These are phyloP conservation scores for Boletus albobrunnescens DNA, from an alignment of 1,284 basidiomycete genomes.

Conservation along the genomic window DNA sequence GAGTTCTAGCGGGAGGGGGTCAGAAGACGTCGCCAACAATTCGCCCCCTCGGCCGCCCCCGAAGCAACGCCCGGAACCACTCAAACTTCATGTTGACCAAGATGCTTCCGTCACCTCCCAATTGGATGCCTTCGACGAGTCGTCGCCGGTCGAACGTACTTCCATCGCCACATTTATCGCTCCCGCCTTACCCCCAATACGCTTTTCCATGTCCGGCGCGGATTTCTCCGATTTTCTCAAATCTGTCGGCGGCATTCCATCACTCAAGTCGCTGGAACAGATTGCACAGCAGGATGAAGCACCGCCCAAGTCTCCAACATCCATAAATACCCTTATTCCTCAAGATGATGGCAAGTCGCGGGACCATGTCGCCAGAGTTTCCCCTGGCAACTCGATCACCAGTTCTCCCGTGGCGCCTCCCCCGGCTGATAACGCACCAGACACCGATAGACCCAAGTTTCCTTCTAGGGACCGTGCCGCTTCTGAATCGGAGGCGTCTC, in stretches of 20 bases:
- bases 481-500: conserved; percentile 23
- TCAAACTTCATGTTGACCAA: conserved; percentile 19
- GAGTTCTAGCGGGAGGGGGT: conserved; percentile 37
- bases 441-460: conserved; percentile 16
- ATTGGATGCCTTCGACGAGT: conserved; percentile 42
- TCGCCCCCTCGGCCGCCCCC: conserved; percentile 49
- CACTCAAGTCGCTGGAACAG: conserved; percentile 43
- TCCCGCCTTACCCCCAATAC: conserved; percentile 75
- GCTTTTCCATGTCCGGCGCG: conserved; percentile 74
- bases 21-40: conserved; percentile 30
- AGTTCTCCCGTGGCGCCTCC: neutral
- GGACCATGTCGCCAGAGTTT: neutral
- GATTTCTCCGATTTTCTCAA: conserved; percentile 74
- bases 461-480: conserved; percentile 19
- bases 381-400: conserved; percentile 1
- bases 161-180: conserved; percentile 73
- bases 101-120: conserved; percentile 28
- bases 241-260: conserved; percentile 46
- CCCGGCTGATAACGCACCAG: conserved; percentile 4
- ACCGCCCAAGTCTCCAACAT: conserved; percentile 21
- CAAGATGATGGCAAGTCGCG: conserved; percentile 28
- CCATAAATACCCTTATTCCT: conserved; percentile 28
- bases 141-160: conserved; percentile 57
- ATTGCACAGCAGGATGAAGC: conserved; percentile 36
- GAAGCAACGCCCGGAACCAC: conserved; percentile 36